These are phyloP conservation scores for Phlyctochytrium planicorne DNA, from an alignment of 192 early-diverging fungal genomes.

Conservation along the genomic window DNA sequence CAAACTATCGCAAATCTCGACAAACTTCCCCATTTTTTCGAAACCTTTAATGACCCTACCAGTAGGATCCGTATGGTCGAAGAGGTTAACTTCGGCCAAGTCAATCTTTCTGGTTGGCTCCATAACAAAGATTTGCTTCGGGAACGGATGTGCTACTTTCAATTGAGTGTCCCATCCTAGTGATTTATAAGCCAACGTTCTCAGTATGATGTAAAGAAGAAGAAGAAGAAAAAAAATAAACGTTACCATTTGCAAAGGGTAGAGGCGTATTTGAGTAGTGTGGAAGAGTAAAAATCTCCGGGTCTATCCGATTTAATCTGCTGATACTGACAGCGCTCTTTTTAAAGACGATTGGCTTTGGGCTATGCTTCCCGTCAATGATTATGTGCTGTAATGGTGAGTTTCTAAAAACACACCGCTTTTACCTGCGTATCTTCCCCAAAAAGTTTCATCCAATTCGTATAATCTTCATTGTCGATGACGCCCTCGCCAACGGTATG, in stretches of 20 bases:
- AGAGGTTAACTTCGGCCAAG: conserved; percentile 14
- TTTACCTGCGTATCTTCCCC: background rate
- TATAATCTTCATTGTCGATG: conserved; percentile 61
- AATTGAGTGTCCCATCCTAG: conserved; percentile 23
- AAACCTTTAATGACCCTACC: conserved; percentile 4
- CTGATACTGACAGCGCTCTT: conserved; percentile 52
- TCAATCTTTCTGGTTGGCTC: conserved; percentile 59
- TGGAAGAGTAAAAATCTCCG: conserved; percentile 61
- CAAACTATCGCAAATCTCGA: background rate
- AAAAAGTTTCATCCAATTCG: conserved; percentile 55
- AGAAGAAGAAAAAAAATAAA: background rate
- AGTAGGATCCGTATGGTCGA: conserved; percentile 14
- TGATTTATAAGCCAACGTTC: background rate
- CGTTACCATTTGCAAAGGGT: background rate
- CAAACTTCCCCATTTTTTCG: conserved; percentile 53
- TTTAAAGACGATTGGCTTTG: background rate
- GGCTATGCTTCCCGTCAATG: background rate
- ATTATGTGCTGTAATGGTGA: conserved; percentile 3
- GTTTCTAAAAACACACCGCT: background rate
- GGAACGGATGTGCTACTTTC: conserved; percentile 12
- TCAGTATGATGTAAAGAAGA: too few species aligned
- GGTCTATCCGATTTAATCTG: conserved; percentile 62
- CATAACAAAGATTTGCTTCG: conserved; percentile 51
- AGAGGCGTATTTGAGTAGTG: conserved; percentile 49
- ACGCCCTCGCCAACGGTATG: conserved; percentile 71